phyloP scores from a whole-genome alignment of 2,329 filamentous ascomycete genomes.

The Fusarium sp. region DNA sequence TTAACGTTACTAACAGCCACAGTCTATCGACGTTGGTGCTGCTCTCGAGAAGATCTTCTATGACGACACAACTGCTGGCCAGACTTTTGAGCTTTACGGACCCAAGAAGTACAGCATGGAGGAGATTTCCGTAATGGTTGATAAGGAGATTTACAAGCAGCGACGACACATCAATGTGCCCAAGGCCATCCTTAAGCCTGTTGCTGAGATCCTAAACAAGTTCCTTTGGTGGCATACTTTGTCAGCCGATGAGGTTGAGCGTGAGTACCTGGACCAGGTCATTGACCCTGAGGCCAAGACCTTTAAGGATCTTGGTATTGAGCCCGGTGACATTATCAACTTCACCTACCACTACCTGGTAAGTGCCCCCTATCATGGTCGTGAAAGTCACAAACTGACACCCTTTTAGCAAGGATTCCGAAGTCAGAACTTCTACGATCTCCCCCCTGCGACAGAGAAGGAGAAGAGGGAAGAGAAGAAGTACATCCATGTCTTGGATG shows the following conservation, averaged over 20 bases:
- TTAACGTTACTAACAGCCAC: neutral
- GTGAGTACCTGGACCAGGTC: slow-evolving; percentile 90
- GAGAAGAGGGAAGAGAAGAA: slow-evolving; percentile 96
- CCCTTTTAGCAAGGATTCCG: slow-evolving; percentile 81
- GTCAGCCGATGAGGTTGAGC: slow-evolving; percentile 85
- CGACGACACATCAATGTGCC: slow-evolving; percentile 92
- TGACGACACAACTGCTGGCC: slow-evolving; percentile 86
- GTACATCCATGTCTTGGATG: slow-evolving; percentile 92
- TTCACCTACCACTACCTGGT: slow-evolving; percentile 95
- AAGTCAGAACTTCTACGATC: slow-evolving; percentile 86
- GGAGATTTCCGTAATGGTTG: slow-evolving; percentile 86
- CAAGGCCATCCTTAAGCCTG: slow-evolving; percentile 78
- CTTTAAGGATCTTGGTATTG: slow-evolving; percentile 90
- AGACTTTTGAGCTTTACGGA: slow-evolving; percentile 95
- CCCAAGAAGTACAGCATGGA: slow-evolving; percentile 90
- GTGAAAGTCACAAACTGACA: neutral
- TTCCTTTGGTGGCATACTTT: slow-evolving; percentile 87
- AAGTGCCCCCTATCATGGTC: slow-evolving; percentile 49
- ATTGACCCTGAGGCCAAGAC: slow-evolving; percentile 94
- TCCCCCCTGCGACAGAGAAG: slow-evolving; percentile 92
- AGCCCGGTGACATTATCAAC: slow-evolving; percentile 84
- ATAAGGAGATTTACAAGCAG: slow-evolving; percentile 90
- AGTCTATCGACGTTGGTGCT: slow-evolving; percentile 88
- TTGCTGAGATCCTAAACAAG: slow-evolving; percentile 79
- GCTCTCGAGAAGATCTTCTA: slow-evolving; percentile 90